Percentiles rank a stretch among this genome's conserved stretches.
Evolutionary conservation across 345 rosid genomes (phyloP).

Genomic region (Mangifera indica): DNA sequence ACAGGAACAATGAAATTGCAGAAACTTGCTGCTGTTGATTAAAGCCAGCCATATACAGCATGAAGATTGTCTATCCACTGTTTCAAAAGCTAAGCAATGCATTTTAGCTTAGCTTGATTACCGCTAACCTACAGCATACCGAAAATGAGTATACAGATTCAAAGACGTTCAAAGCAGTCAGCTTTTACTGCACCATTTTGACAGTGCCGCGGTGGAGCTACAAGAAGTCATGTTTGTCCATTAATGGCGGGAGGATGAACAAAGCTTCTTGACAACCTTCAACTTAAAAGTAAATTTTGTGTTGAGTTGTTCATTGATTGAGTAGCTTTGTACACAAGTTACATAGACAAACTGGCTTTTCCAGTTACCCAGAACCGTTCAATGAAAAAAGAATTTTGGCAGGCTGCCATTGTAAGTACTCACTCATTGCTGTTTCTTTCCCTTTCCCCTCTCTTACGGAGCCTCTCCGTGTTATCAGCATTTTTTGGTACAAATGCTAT

Average conservation of each 20-base stretch:
- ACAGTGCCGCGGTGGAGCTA: background rate
- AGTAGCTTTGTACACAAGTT: background rate
- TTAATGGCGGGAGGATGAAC: background rate
- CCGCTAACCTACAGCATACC: constrained; percentile 16
- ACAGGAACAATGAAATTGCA: background rate
- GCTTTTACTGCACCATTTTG: constrained; percentile 15
- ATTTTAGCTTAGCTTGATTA: no score
- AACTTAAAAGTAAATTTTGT: background rate
- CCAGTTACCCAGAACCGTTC: no score
- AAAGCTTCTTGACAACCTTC: constrained; percentile 13
- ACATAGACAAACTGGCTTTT: no score
- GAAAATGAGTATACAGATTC: constrained; percentile 13
- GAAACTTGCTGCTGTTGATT: background rate
- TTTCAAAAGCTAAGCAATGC: no score
- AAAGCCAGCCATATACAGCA: constrained; percentile 9
- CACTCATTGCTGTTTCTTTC: no score
- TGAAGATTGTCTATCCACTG: background rate
- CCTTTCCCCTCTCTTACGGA: no score
- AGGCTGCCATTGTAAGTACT: no score
- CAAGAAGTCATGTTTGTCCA: background rate
- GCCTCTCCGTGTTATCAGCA: no score
- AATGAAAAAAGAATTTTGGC: no score
- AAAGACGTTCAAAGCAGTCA: constrained; percentile 6
- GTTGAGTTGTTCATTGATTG: constrained; percentile 26
- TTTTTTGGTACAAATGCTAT: no score